Conservation (phyloP, 805 yeast species). For the Candida ipomoeae region DNA sequence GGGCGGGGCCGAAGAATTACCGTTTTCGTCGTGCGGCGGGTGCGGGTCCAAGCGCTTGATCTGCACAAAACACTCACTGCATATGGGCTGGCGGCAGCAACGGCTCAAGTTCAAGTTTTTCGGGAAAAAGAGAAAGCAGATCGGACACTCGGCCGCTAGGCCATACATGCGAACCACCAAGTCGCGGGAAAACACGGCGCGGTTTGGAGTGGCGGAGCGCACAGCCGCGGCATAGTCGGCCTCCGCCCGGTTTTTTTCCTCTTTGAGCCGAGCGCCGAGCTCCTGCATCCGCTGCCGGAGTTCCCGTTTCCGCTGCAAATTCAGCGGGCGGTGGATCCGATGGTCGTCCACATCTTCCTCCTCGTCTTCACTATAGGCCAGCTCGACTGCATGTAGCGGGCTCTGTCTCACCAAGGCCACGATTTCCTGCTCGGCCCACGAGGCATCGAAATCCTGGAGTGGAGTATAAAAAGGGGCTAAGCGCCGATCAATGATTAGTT, state of each 20-base stretch:
- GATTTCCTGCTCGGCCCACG: slow-evolving; percentile 71
- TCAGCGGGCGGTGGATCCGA: slow-evolving; percentile 48
- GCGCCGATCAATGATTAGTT: slow-evolving; percentile 60
- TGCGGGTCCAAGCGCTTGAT: slow-evolving; percentile 90
- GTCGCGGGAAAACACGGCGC: slow-evolving; percentile 35
- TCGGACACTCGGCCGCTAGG: slow-evolving; percentile 82
- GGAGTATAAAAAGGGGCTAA: slow-evolving; percentile 92
- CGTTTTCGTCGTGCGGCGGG: slow-evolving; percentile 68
- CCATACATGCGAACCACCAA: slow-evolving; percentile 60
- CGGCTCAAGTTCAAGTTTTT: slow-evolving; percentile 69
- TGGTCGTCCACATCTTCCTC: slow-evolving; percentile 62
- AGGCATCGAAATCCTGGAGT: slow-evolving; percentile 67
- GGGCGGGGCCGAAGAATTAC: slow-evolving; percentile 9
- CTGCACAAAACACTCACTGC: slow-evolving; percentile 96
- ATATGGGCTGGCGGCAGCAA: slow-evolving; percentile 90
- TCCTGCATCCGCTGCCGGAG: slow-evolving; percentile 43
- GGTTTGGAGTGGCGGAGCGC: slow-evolving; percentile 2
- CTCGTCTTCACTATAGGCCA: slow-evolving; percentile 45
- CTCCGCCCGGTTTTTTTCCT: slow-evolving; percentile 33
- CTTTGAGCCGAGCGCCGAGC: slow-evolving; percentile 29
- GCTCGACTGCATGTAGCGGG: slow-evolving; percentile 54
- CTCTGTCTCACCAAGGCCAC: slow-evolving; percentile 43
- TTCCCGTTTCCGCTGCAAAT: slow-evolving; percentile 45
- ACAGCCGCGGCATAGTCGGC: slow-evolving; percentile 28
- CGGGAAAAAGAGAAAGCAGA: slow-evolving; percentile 87